Evolutionary conservation across 2,329 filamentous ascomycete genomes (phyloP), one percentile per base, ranked within the genome.

Genomic region (Diaporthe helianthi): DNA sequence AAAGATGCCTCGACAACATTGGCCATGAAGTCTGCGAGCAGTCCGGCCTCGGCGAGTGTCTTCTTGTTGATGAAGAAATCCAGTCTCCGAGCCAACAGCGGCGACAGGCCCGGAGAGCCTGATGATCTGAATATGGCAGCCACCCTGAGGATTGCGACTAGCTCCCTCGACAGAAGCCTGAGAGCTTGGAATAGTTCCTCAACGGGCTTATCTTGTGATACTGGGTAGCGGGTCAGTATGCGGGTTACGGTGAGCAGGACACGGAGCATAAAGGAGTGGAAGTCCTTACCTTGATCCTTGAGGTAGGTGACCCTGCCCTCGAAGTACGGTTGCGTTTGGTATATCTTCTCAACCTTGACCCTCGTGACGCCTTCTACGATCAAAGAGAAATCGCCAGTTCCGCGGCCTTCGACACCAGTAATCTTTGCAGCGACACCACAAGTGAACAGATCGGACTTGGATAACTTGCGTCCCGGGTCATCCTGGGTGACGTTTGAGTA

Each of bases 11-110:
- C 93, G 3, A 97, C 88, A 29, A 98, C 87, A 77, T 97, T 97
- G 47, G 93, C 91, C 93, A 99, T 98, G 78, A 98, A 98, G 78
- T 99, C 96, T 8, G 96, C 95, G 12, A 99, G 85, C 10, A 89
- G 83, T 2, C 95, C 95, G 1, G 94, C 94, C 74, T 98, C 94
- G 51, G 88, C 85, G 63, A 96, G 79, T 70, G 93, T 90, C 77
- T 96, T 97, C 78, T 91, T 90, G 38, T 90, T 86, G 72, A 99
- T 97, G 79, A 93, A 96, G 65, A 94, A 82, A 76, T 98, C 94
- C 52, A 99, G 87, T 65, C 94, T 89, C 63, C 94, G 89, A 0
- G 93, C 93, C 65, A 98, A 86, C n/a, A 95, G 83, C 0, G 95
- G 94, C 4, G 94, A 94, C 19, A 98, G 82, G 4, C 86, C 86